Base-by-base conservation (phyloP, 2,329 filamentous ascomycete species). In the Byssochlamys sp. region DNA sequence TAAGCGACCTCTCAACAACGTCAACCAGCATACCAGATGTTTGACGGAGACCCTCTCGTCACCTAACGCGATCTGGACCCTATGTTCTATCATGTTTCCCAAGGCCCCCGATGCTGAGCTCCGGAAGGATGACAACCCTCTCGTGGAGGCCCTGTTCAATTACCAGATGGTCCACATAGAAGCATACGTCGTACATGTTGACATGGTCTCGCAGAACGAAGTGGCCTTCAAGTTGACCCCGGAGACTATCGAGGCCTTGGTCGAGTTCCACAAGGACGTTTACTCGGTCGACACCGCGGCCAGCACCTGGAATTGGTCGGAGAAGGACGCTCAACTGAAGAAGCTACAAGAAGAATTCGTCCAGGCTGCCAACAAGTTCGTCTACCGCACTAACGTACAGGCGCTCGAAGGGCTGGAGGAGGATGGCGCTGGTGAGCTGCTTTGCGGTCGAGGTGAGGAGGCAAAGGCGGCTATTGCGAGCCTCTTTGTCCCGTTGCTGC, bases 191-290 rank as follows among this genome's bases (percentile, higher is more conserved):
- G 94, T 99, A 60, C 92, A 97, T 75, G 91, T 99, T 75, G 94
- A 99, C 79, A 96, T 97, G 91, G 92, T 99, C 59, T 85, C 95
- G 68, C 88, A 91, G 75, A 94, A 95, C 73, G 94, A 97, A 79
- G 91, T 99, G 69, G 94, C 91, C 65, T 97, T 91, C 83, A 99
- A 99, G 83, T 83, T 99, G 69, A 97, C 91, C 26, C 84, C 87
- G 58, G 94, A 97, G 72, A 91, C 91, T 61, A 99, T 99, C 77
- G 91, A 96, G 69, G 78, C 89, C 55, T 84, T 99, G 63, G 87
- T 96, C 72, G 90, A 96, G 73, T 95, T 95, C 75, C 94, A 99
- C 83, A 91, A 94, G 80, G 90, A 96, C 63, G 83, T 97, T 66
- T 91, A 95, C 80, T 95, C 90, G 66, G 83, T 91, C 68, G 90